Conservation (phyloP, 768 basidiomycete genomes). For the Lyophyllum atratum region DNA sequence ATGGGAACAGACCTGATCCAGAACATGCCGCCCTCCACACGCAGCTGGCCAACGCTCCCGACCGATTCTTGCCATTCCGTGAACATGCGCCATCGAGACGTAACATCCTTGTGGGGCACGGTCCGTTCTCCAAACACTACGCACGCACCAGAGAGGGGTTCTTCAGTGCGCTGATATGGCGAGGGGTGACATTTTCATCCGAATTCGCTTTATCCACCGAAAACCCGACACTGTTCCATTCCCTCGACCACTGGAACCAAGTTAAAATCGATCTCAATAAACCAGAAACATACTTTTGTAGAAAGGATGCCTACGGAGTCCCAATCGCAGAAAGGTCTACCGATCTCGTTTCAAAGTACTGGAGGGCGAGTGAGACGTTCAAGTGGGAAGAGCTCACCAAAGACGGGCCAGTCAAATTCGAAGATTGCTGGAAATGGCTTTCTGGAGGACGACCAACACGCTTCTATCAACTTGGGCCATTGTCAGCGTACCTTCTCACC, state of each 20-base stretch:
- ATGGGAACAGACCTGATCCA: too few relatives aligned
- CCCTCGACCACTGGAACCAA: not conserved
- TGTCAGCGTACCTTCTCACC: not conserved
- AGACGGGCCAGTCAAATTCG: not conserved
- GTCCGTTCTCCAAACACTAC: not conserved
- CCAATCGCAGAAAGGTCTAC: too few relatives aligned
- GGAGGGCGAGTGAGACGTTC: too few relatives aligned
- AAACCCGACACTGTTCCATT: not conserved
- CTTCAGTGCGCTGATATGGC: not conserved
- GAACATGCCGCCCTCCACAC: too few relatives aligned
- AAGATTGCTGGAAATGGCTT: not conserved
- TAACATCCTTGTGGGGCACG: not conserved
- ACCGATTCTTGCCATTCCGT: too few relatives aligned
- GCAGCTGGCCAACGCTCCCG: too few relatives aligned
- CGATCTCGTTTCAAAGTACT: too few relatives aligned
- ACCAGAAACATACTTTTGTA: too few relatives aligned
- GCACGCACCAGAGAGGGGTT: not conserved
- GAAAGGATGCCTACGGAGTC: too few relatives aligned
- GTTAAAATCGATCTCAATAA: too few relatives aligned
- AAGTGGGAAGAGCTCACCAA: too few relatives aligned
- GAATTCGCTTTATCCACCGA: not conserved
- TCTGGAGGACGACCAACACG: not conserved
- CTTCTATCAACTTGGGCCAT: not conserved
- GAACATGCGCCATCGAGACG: too few relatives aligned
- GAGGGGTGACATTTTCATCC: not conserved